Percentiles rank a stretch among this genome's conserved stretches.
Evolutionary conservation across 305 asterid species (phyloP).

Genomic region (Ilex paraguariensis): DNA sequence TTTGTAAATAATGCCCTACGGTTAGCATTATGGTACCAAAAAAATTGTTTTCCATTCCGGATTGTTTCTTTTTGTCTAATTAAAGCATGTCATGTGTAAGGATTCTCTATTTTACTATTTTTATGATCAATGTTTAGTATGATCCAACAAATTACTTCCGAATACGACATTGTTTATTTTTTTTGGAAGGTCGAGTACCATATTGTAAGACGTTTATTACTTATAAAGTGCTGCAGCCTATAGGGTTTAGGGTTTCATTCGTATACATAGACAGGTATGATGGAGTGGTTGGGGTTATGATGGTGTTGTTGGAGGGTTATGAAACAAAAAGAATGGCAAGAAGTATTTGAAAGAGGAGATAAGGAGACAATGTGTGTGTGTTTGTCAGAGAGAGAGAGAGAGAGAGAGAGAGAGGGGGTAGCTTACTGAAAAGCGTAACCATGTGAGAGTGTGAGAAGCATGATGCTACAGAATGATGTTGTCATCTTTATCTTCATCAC

Average conservation of each 20-base stretch:
- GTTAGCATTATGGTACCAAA: no score
- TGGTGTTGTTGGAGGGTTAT: slow-evolving; percentile 29
- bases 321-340: slow-evolving; percentile 17
- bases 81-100: no score
- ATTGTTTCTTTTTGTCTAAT: no score
- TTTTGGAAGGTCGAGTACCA: no score
- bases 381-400: neutral
- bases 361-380: no score
- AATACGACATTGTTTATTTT: no score
- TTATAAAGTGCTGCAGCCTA: slow-evolving; percentile 4
- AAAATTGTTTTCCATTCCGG: no score
- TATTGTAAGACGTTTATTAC: neutral
- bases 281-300: slow-evolving; percentile 32
- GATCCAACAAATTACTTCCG: no score
- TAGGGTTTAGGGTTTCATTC: slow-evolving; percentile 9
- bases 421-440: slow-evolving; percentile 25
- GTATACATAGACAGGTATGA: slow-evolving; percentile 24
- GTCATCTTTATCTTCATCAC: slow-evolving; percentile 5
- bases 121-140: no score
- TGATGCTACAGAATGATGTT: slow-evolving; percentile 24
- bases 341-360: no score
- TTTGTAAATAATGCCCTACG: neutral
- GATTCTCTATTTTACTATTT: no score
- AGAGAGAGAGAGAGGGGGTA: slow-evolving; percentile 5
- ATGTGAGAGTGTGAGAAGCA: slow-evolving; percentile 27